Evolutionary conservation across 495 filamentous ascomycete genomes (phyloP).

Genomic region (Oleoguttula mirabilis): DNA sequence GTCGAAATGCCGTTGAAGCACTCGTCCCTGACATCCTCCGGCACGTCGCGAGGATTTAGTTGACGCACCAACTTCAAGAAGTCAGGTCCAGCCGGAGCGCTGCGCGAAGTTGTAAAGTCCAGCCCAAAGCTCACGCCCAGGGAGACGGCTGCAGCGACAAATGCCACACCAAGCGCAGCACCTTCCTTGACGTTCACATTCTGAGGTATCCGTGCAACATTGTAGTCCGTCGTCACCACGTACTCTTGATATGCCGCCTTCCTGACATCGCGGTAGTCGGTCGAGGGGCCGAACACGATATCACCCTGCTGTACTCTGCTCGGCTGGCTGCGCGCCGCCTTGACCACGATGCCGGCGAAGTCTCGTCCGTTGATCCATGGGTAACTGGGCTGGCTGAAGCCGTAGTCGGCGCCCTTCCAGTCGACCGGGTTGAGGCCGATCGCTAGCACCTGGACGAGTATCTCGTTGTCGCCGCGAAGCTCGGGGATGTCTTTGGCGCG

Average conservation of each 20-base stretch:
- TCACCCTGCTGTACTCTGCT: constrained; percentile 43
- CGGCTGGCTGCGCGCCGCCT: constrained; percentile 30
- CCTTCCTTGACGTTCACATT: constrained; percentile 37
- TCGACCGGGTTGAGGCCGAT: constrained; percentile 62
- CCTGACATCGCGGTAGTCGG: constrained; percentile 57
- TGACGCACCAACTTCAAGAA: constrained; percentile 34
- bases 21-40: constrained; percentile 43
- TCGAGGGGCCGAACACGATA: constrained; percentile 41
- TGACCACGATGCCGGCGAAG: constrained; percentile 45
- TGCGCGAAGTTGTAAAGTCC: constrained; percentile 36
- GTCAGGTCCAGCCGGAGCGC: constrained; percentile 39
- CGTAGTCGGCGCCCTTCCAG: constrained; percentile 55
- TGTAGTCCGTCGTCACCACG: constrained; percentile 48
- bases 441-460: constrained; percentile 26
- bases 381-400: constrained; percentile 50
- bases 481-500: constrained; percentile 13
- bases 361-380: constrained; percentile 59
- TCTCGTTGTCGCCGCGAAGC: constrained; percentile 8
- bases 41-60: constrained; percentile 31
- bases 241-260: constrained; percentile 62
- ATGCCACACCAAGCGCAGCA: constrained; percentile 52
- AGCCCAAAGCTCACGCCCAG: constrained; percentile 38
- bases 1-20: constrained; percentile 36
- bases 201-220: constrained; percentile 46
- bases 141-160: constrained; percentile 45